phyloP scores from a whole-genome alignment of 108 stramenopile genomes.

The Pseudonitzschia pungens region DNA sequence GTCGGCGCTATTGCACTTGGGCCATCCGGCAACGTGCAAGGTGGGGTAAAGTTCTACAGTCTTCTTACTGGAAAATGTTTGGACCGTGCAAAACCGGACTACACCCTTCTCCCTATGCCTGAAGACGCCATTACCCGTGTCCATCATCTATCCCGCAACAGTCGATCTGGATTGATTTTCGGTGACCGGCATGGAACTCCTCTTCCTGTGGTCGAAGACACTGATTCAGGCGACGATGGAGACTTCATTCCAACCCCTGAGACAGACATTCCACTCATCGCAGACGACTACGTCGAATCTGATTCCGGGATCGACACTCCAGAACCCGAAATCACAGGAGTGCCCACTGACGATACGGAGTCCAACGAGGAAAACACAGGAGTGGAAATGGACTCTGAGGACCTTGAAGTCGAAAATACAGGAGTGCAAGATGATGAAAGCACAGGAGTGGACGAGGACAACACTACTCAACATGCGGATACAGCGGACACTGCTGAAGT shows the following conservation, averaged over 20 bases:
- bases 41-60: constrained; percentile 7
- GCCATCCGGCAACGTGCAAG: constrained; percentile 21
- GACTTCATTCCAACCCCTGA: not conserved
- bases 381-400: too few relatives aligned
- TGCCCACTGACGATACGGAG: not conserved
- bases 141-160: not conserved
- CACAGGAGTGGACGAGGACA: constrained; percentile 9
- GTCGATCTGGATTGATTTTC: not conserved
- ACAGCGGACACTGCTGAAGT: not conserved
- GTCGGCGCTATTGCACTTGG: too few relatives aligned
- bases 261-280: not conserved
- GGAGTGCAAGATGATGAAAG: constrained; percentile 7
- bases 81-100: not conserved
- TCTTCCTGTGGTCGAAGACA: not conserved
- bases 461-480: not conserved
- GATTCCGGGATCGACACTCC: not conserved
- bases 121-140: constrained; percentile 1
- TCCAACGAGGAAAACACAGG: too few relatives aligned
- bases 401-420: constrained; percentile 9
- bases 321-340: constrained; percentile 2
- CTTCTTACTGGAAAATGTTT: constrained; percentile 13
- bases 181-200: not conserved
- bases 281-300: not conserved
- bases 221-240: not conserved
- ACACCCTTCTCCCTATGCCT: not conserved